Base-by-base conservation (phyloP, 2,329 filamentous ascomycete genomes). In the Aspergillus phoenicis region DNA sequence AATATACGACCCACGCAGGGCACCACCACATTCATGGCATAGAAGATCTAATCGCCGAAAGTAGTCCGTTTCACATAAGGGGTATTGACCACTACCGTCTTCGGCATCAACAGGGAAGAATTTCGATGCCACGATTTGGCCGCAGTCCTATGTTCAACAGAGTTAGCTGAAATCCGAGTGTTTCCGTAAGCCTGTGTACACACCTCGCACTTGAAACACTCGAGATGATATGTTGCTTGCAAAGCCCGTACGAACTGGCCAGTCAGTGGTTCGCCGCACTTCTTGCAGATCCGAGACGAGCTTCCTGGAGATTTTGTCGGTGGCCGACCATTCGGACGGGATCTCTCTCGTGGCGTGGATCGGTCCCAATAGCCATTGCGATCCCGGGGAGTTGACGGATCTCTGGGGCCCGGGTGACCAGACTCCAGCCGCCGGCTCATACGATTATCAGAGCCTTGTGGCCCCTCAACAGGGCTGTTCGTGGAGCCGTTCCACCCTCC, bases 81-180 rank as follows among this genome's bases (percentile, higher is more conserved):
- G 95, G 75, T 97, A 98, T 76, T 97, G 95, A 49, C 77, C 76
- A 20, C 85, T 89, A 43, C 91, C 92, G 68, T 93, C 87, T 70
- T 96, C 92, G 69, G 96, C 91, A 67, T 97, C 93, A 7, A 96
- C 91, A 1, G 95, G 95, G 78, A 99, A 99, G 85, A 99, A 99
- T 73, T 99, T 99, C 56, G 94, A 97, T 45, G 95, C 95, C 39
- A 99, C 95, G 62, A 98, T 96, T 77, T 97, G 90, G 68, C 91
- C 92, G 73, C 95, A 99, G 76, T 99, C 95, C 94, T 98, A 74
- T 45, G 49, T 67, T 53, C 61, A 49, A 60, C 52, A 61, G 24
- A 53, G 61, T 73, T 62, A 71, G 67, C 54, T 56, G 22, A 62
- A 65, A 60, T 62, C 59, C 56, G 17, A 58, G 4, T 22, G 22